These are phyloP conservation scores for Rosa persica DNA, from an alignment of 306 rosid genomes.

Conservation along the genomic window DNA sequence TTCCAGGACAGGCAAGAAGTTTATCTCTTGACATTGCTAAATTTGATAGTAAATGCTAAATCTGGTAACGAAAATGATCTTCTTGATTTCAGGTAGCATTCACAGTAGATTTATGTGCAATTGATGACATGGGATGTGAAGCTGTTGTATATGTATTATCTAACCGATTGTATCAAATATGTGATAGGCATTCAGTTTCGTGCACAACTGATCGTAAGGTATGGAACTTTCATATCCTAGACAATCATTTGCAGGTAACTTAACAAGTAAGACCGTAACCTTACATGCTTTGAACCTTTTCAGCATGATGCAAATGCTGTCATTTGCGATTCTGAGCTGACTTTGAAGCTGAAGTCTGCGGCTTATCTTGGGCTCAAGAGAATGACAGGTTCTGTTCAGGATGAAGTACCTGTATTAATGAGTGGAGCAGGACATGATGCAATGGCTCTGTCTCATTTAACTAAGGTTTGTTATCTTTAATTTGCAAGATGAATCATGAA, in stretches of 20 bases:
- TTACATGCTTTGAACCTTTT: neutral
- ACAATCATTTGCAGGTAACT: too few species aligned
- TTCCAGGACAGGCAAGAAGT: conserved; percentile 91
- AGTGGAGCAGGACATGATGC: conserved; percentile 97
- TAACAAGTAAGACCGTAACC: too few species aligned
- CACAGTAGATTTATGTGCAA: conserved; percentile 75
- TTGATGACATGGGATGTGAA: conserved; percentile 81
- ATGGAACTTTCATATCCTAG: too few species aligned
- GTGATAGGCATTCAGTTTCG: too few species aligned
- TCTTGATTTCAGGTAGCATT: conserved; percentile 62
- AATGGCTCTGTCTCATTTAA: conserved; percentile 85
- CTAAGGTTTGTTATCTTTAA: conserved; percentile 53
- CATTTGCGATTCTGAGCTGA: conserved; percentile 55
- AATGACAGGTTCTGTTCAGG: conserved; percentile 48
- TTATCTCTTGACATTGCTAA: conserved; percentile 27
- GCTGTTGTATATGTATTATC: conserved; percentile 78
- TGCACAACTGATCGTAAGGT: too few species aligned
- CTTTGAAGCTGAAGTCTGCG: conserved; percentile 66
- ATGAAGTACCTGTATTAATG: conserved; percentile 35
- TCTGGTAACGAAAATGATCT: neutral
- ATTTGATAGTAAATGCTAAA: neutral
- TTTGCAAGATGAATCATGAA: neutral
- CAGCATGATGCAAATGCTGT: conserved; percentile 92
- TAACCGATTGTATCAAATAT: conserved; percentile 46
- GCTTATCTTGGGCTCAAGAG: conserved; percentile 62